These are phyloP conservation scores for Amanita phalloides DNA, from an alignment of 768 basidiomycete species.

Conservation along the genomic window DNA sequence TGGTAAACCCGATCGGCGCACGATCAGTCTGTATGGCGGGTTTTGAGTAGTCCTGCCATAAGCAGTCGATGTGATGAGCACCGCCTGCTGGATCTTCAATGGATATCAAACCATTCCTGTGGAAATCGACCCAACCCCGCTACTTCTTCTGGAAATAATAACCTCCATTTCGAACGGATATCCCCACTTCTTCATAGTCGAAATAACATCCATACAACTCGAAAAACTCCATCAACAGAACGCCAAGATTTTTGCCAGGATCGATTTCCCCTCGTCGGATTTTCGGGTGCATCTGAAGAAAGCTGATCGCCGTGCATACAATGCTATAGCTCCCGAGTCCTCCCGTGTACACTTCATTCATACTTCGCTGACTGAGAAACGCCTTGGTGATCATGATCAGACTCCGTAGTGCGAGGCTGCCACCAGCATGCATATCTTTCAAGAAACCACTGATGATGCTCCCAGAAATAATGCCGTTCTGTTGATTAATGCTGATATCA, in stretches of 20 bases:
- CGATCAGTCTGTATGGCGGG: too few species aligned
- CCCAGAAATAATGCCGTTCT: conserved; percentile 71
- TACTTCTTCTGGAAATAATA: conserved; percentile 77
- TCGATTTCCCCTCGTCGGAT: conserved; percentile 83
- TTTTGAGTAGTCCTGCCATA: too few species aligned
- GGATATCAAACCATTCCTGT: conserved; percentile 49
- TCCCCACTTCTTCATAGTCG: conserved; percentile 85
- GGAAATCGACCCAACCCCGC: conserved; percentile 71
- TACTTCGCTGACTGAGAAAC: conserved; percentile 77
- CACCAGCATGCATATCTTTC: conserved; percentile 35
- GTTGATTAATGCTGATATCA: conserved; percentile 91
- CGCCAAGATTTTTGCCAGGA: conserved; percentile 79
- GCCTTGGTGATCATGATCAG: conserved; percentile 86
- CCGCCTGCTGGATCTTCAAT: conserved; percentile 96
- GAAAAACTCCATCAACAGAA: conserved; percentile 95
- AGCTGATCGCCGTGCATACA: conserved; percentile 86
- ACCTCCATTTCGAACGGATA: conserved; percentile 81
- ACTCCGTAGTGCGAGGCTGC: conserved; percentile 61
- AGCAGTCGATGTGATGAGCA: too few species aligned
- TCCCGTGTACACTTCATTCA: conserved; percentile 98
- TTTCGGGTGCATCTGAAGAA: conserved; percentile 97
- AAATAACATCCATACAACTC: conserved; percentile 90
- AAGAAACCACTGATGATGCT: conserved; percentile 76
- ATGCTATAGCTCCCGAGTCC: conserved; percentile 93
- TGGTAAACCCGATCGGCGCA: too few species aligned